Evolutionary conservation across 176 grass and related monocot genomes (phyloP).

Genomic region (Neostapfia colusana): DNA sequence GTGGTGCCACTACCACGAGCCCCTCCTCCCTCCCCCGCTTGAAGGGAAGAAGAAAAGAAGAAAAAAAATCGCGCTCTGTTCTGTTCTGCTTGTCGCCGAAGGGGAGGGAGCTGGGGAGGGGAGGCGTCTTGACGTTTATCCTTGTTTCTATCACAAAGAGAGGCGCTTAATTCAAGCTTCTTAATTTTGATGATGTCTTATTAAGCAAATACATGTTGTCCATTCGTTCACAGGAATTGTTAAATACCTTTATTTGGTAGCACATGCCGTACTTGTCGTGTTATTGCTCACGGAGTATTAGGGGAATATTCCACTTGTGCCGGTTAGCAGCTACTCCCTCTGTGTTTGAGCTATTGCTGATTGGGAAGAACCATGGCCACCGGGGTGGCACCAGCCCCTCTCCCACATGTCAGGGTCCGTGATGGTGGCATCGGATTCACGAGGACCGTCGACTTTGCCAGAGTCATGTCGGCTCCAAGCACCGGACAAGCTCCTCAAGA

Average conservation of each 20-base stretch:
- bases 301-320: constrained; percentile 45
- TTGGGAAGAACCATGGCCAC: constrained; percentile 56
- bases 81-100: no score
- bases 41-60: no score
- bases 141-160: neutral
- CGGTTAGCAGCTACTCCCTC: constrained; percentile 1
- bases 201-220: constrained; percentile 1
- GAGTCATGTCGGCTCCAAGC: constrained; percentile 45
- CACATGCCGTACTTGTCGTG: constrained; percentile 32
- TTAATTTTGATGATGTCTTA: neutral
- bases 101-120: no score
- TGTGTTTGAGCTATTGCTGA: no score
- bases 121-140: no score
- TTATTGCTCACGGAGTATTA: constrained; percentile 4
- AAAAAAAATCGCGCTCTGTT: no score
- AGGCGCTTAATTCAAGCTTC: neutral
- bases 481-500: constrained; percentile 31
- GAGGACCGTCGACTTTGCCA: constrained; percentile 87
- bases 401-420: constrained; percentile 53
- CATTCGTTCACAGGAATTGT: constrained; percentile 8
- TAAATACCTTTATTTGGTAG: constrained; percentile 8
- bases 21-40: no score
- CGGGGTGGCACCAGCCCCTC: constrained; percentile 59
- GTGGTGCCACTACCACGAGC: no score
- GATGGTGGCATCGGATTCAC: constrained; percentile 60